phyloP scores from a whole-genome alignment of 116 monocot genomes.

The Dioscorea cayenensis region DNA sequence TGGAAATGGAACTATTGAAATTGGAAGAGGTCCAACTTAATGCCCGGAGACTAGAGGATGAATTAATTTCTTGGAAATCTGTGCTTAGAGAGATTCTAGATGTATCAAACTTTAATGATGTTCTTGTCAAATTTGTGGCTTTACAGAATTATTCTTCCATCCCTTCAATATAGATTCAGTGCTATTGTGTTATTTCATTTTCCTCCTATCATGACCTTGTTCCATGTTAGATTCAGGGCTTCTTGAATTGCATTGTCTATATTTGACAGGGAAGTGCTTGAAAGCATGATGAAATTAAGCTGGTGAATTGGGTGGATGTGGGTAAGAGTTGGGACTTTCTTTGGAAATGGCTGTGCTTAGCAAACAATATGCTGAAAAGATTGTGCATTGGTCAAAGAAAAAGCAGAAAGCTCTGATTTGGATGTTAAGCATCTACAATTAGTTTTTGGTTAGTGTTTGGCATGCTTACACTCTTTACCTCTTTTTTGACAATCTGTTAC shows the following conservation, averaged over 20 bases:
- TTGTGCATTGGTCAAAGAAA: conserved; percentile 43
- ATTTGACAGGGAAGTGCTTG: conserved; percentile 55
- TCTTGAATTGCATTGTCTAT: neutral
- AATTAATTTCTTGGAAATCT: conserved; percentile 66
- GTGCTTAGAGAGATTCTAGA: conserved; percentile 73
- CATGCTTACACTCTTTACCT: no score
- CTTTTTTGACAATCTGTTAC: no score
- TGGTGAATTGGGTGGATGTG: conserved; percentile 52
- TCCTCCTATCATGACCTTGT: neutral
- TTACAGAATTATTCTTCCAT: conserved; percentile 60
- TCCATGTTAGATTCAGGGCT: no score
- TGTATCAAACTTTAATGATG: conserved; percentile 57
- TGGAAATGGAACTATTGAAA: conserved; percentile 57
- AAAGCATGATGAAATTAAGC: conserved; percentile 65
- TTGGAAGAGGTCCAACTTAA: conserved; percentile 49
- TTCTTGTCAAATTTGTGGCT: conserved; percentile 54
- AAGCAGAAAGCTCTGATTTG: conserved; percentile 35
- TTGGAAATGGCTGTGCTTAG: conserved; percentile 46
- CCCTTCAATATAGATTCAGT: neutral
- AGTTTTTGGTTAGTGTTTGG: no score
- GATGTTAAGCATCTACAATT: conserved; percentile 50
- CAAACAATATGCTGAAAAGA: conserved; percentile 61
- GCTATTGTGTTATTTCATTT: neutral
- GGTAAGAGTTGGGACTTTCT: conserved; percentile 61
- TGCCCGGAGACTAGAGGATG: conserved; percentile 55